Base-by-base conservation (phyloP, 2,329 filamentous ascomycete genomes). In the Trichoderma koningii region DNA sequence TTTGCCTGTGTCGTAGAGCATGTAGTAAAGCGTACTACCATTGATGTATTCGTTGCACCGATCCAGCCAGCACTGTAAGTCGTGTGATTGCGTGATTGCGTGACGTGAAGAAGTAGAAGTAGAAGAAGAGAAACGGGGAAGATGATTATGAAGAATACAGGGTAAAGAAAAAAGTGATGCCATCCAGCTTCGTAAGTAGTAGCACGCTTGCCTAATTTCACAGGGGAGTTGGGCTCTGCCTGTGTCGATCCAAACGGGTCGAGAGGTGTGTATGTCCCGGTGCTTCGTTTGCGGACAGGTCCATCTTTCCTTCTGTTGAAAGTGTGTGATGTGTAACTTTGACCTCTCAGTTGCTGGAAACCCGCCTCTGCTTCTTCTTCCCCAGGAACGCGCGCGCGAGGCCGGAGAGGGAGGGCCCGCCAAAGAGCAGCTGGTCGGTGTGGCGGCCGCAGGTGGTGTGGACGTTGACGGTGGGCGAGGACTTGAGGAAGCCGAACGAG, bases 391-490 rank as follows among this genome's bases (percentile, higher is more conserved):
- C 26, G 52, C 78, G 77, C 68, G 79, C 79, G 41, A 82, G 71
- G 51, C 80, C 79, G 7, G 76, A 72, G 23, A 83, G 70, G 2
- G 79, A 82, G 48, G 79, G 79, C 1, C 83, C 83, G 41, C 81
- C 76, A 66, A 85, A 82, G 15, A 85, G 74, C 66, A 79, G 83
- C 69, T 85, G 81, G 68, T 84, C 79, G 45, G 81, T 81, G 72
- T 85, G 83, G 15, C 83, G 78, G 15, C 83, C 83, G 67, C 83
- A 85, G 65, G 83, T 82, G 42, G 82, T 85, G 73, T 84, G 79
- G 48, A 81, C 78, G 67, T 85, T 85, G 68, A 80, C 77, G 9
- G 76, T 78, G 21, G 76, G 78, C n/a, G 76, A 71, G 7, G 78
- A 70, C 69, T 74, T 77, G 68, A 77, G 69, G 64, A 73, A 73